Evolutionary conservation across 176 grass and related monocot species (phyloP).

Genomic region (Bonia amplexicaulis): DNA sequence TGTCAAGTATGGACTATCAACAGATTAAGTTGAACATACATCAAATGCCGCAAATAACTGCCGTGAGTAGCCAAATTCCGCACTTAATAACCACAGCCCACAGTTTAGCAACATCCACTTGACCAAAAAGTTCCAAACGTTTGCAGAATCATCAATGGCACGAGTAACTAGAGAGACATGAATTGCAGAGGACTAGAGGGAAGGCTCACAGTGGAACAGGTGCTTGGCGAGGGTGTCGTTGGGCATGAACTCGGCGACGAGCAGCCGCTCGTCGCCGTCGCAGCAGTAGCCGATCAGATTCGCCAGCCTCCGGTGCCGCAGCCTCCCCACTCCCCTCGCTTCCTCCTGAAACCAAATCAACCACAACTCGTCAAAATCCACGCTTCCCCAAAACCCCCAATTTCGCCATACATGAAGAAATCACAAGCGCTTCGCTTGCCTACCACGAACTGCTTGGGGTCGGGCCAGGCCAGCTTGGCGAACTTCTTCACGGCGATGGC

Average conservation of each 20-base stretch:
- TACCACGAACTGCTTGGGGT: slow-evolving; percentile 93
- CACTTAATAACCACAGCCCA: neutral
- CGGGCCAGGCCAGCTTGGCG: slow-evolving; percentile 75
- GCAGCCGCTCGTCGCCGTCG: slow-evolving; percentile 70
- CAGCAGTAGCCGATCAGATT: slow-evolving; percentile 86
- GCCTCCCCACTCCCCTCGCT: slow-evolving; percentile 51
- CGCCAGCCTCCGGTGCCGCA: slow-evolving; percentile 64
- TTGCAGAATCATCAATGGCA: neutral
- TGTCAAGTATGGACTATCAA: neutral
- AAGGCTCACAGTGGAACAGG: slow-evolving; percentile 68
- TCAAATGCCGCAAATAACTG: neutral
- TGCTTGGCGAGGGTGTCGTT: slow-evolving; percentile 81
- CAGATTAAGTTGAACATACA: neutral
- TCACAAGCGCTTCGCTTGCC: neutral
- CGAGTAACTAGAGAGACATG: neutral
- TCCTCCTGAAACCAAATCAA: slow-evolving; percentile 55
- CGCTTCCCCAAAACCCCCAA: neutral
- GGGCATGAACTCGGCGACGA: slow-evolving; percentile 83
- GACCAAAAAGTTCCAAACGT: neutral
- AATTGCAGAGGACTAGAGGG: neutral
- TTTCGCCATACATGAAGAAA: neutral
- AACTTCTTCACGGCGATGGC: slow-evolving; percentile 94
- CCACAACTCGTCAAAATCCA: neutral
- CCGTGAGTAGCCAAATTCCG: neutral
- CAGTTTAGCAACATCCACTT: neutral